Conservation (phyloP, 164 flowering plant genomes). For the Sedum album region DNA sequence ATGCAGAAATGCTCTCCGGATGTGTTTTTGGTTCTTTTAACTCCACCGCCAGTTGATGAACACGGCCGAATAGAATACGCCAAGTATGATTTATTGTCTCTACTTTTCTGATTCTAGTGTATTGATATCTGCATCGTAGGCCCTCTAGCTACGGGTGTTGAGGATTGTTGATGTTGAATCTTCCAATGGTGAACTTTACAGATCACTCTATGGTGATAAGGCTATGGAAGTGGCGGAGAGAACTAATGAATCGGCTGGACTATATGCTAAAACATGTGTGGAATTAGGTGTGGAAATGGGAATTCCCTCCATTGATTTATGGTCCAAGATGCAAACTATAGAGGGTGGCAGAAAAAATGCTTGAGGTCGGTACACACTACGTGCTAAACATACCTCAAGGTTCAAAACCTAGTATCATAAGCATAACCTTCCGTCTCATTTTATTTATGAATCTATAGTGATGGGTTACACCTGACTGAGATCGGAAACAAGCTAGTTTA, state of each 20-base stretch:
- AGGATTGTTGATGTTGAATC: neutral
- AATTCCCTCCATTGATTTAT: conserved; percentile 44
- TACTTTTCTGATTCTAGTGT: neutral
- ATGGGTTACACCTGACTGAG: conserved; percentile 75
- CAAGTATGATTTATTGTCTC: neutral
- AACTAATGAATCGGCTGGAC: conserved; percentile 66
- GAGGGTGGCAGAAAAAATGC: conserved; percentile 74
- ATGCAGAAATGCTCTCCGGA: conserved; percentile 51
- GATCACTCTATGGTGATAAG: conserved; percentile 62
- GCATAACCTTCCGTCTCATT: neutral
- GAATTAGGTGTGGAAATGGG: conserved; percentile 60
- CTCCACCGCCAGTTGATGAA: conserved; percentile 82
- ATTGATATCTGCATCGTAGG: too few relatives aligned
- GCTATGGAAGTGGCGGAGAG: conserved; percentile 60
- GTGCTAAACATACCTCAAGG: neutral
- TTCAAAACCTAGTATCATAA: neutral
- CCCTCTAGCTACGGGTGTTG: neutral
- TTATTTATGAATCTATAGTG: conserved; percentile 30
- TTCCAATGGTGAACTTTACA: conserved; percentile 13
- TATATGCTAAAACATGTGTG: conserved; percentile 61
- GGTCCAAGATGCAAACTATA: conserved; percentile 89
- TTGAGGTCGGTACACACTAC: conserved; percentile 41
- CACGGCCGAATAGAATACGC: conserved; percentile 44
- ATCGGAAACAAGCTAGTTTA: conserved; percentile 65
- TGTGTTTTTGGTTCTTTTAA: conserved; percentile 52